Evolutionary conservation across 2,329 filamentous ascomycete species (phyloP), one percentile per base, ranked within the genome.

Genomic region (Fusarium xyrophilum): DNA sequence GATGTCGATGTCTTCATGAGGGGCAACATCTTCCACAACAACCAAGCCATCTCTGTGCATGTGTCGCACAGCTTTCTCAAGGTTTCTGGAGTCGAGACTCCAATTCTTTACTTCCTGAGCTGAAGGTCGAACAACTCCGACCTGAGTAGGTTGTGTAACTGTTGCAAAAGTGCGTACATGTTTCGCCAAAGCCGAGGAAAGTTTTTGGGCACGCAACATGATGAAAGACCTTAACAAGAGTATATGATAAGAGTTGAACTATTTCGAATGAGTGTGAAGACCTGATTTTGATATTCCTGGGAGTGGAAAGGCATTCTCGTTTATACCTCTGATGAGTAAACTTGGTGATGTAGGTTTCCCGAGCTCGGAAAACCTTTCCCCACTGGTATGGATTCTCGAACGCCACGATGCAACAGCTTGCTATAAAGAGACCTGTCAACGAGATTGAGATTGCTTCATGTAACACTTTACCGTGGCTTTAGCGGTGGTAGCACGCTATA

Each of bases 1-100:
- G 10, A 72, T 70, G 68, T 89, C 85, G 6, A 90, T 76, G n/a
- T 82, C 74, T 0, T 78, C 72, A 65, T 85, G 83, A 0, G 82
- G 79, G 23, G 89, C 79, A 4, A 82, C 82, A 71, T 86, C 78
- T 53, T 87, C 80, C 5, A 89, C 75, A 1, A 89, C 83, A 2
- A 89, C 85, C 1, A 89, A 75, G 0, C 87, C 87, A 65, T 89
- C 86, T 21, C 75, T 71, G 56, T 86, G 81, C 10, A 88, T 69
- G 35, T 82, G 79, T 5, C 83, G 78, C 3, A 86, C 83, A 2
- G 85, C 85, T 19, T 82, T 80, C 67, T 89, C 86, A 2, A 89
- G 78, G 60, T 87, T 89, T 25, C 80, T 78, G 13, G 81, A 77
- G 13, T 73, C 74, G 1, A 88, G 81, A 0, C 59, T 40, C 1